phyloP scores from a whole-genome alignment of 78 protist species.

The Dictyostelium intermedium region DNA sequence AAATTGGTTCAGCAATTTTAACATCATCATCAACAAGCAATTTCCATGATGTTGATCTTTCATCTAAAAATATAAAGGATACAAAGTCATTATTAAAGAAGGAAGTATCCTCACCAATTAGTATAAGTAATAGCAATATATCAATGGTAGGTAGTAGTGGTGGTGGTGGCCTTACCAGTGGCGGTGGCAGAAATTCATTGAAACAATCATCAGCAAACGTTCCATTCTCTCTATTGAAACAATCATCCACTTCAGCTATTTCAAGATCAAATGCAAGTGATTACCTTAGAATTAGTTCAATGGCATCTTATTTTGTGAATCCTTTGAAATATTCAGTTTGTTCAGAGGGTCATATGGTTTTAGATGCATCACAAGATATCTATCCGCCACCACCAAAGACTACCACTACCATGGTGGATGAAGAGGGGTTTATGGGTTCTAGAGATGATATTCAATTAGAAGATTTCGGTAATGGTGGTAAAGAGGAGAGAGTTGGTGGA shows the following conservation, averaged over 20 bases:
- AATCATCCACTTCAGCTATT: neutral
- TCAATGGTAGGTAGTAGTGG: neutral
- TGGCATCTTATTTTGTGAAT: neutral
- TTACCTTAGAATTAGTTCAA: neutral
- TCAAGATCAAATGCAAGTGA: neutral
- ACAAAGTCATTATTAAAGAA: neutral
- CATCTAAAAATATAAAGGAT: neutral
- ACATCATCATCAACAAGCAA: neutral
- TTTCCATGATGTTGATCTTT: neutral
- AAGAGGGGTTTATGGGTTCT: neutral
- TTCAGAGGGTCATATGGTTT: constrained; percentile 13
- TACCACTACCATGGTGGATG: neutral
- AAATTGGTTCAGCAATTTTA: neutral
- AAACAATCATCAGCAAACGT: neutral
- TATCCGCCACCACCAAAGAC: neutral
- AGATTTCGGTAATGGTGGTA: neutral
- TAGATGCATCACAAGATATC: neutral
- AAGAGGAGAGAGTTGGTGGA: neutral
- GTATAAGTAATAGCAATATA: neutral
- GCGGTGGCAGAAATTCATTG: neutral
- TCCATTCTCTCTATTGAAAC: neutral
- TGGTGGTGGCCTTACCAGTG: too few relatives aligned
- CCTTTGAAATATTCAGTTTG: neutral
- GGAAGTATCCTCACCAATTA: neutral
- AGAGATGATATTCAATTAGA: neutral